Conservation (phyloP, 2,329 filamentous ascomycete genomes). For the Cladosporium sp. region DNA sequence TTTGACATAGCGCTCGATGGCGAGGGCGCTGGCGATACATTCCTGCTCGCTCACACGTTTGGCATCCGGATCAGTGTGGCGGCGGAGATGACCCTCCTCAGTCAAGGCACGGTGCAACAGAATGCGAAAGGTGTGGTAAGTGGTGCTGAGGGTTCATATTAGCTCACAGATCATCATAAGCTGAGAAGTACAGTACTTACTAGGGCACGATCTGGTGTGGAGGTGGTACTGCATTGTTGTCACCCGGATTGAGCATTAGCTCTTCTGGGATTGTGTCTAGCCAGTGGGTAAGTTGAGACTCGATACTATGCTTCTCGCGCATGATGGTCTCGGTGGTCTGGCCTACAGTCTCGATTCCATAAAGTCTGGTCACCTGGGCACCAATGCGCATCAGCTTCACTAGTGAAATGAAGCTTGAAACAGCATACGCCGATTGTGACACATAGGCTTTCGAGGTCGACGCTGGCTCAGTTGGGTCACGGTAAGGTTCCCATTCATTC, state of each 20-base stretch:
- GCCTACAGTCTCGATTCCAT: background rate
- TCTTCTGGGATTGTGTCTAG: background rate
- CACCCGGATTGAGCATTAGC: background rate
- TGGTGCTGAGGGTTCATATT: background rate
- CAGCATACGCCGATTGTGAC: background rate
- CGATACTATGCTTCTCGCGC: background rate
- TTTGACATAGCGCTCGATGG: background rate
- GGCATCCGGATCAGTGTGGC: background rate
- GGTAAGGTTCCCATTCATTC: background rate
- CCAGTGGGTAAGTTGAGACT: background rate
- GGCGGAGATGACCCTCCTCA: constrained; percentile 4
- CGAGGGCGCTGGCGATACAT: constrained; percentile 6
- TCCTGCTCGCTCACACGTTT: background rate
- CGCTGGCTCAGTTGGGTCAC: background rate
- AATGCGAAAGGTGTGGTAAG: constrained; percentile 1
- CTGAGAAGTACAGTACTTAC: background rate
- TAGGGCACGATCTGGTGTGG: constrained; percentile 3
- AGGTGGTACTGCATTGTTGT: background rate
- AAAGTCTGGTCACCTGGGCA: background rate
- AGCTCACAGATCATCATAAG: background rate
- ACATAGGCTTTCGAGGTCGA: background rate
- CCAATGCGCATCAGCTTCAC: background rate
- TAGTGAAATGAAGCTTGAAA: background rate
- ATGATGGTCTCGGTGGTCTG: background rate
- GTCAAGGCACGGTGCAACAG: background rate